Percentiles rank a stretch among this genome's conserved stretches.
phyloP scores from a whole-genome alignment of 2,329 filamentous ascomycete genomes.

The Monascus ruber region DNA sequence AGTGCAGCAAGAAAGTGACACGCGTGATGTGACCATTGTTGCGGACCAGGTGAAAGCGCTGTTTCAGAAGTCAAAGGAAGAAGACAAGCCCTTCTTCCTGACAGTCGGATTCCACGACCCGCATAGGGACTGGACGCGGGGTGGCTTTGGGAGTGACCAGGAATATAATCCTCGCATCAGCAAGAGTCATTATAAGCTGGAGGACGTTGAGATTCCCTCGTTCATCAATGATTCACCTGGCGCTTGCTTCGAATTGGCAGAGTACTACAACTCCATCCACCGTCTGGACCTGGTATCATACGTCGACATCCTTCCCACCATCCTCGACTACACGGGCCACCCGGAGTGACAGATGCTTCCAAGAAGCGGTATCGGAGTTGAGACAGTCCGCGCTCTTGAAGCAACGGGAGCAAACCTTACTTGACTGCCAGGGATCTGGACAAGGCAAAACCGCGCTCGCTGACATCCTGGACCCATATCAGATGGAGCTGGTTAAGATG shows the following conservation, averaged over 20 bases:
- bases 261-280: constrained; percentile 33
- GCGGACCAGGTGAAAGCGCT: constrained; percentile 30
- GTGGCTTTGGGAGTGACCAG: constrained; percentile 35
- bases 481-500: no score
- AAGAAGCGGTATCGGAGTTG: constrained; percentile 4
- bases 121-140: constrained; percentile 33
- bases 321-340: constrained; percentile 34
- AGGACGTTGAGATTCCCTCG: constrained; percentile 29
- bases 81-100: constrained; percentile 31
- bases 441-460: no score
- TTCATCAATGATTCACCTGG: constrained; percentile 33
- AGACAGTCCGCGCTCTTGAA: no score
- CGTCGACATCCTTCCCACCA: constrained; percentile 37
- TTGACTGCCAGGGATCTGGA: no score
- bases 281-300: constrained; percentile 37
- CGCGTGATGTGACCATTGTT: constrained; percentile 32
- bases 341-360: no score
- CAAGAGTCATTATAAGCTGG: constrained; percentile 14
- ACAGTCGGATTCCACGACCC: constrained; percentile 39
- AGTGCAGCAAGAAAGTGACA: constrained; percentile 29
- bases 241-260: constrained; percentile 31
- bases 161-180: constrained; percentile 14
- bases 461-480: no score
- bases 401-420: no score
- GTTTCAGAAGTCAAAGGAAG: constrained; percentile 22